phyloP scores from a whole-genome alignment of 83 land plant genomes.

The Isoetes engelmannii region DNA sequence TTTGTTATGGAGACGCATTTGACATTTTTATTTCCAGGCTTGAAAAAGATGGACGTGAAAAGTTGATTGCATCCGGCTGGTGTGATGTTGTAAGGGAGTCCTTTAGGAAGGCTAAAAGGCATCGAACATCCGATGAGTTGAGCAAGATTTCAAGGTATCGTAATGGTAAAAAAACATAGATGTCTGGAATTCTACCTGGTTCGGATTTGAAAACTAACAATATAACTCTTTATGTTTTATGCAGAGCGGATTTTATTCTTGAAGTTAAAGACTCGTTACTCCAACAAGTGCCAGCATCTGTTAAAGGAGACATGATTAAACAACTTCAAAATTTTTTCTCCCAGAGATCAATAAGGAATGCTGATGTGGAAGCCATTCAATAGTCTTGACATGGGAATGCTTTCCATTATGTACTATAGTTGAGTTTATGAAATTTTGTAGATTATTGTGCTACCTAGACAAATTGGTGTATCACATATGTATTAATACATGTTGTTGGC shows the following conservation, averaged over 20 bases:
- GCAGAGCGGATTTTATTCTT: constrained; percentile 22
- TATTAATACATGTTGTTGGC: no score
- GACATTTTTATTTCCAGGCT: constrained; percentile 22
- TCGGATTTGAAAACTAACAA: not conserved
- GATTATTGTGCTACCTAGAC: no score
- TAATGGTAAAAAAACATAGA: not conserved
- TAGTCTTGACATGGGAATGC: no score
- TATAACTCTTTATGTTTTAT: not conserved
- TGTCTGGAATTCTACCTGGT: not conserved
- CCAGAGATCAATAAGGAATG: no score
- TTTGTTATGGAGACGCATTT: not conserved
- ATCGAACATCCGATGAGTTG: not conserved
- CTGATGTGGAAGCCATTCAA: no score
- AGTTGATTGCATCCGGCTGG: constrained; percentile 31
- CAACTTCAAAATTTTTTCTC: constrained; percentile 20
- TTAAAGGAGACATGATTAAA: constrained; percentile 33
- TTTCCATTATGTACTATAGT: no score
- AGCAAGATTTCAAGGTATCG: not conserved
- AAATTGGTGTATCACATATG: no score
- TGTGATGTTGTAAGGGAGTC: constrained; percentile 27
- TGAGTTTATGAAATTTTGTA: no score
- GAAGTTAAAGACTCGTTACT: constrained; percentile 19
- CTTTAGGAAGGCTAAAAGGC: constrained; percentile 25
- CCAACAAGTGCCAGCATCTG: constrained; percentile 24
- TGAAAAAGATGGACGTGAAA: constrained; percentile 29